phyloP scores from a whole-genome alignment of 805 yeast genomes.

The Vanderwaltozyma yarrowii region DNA sequence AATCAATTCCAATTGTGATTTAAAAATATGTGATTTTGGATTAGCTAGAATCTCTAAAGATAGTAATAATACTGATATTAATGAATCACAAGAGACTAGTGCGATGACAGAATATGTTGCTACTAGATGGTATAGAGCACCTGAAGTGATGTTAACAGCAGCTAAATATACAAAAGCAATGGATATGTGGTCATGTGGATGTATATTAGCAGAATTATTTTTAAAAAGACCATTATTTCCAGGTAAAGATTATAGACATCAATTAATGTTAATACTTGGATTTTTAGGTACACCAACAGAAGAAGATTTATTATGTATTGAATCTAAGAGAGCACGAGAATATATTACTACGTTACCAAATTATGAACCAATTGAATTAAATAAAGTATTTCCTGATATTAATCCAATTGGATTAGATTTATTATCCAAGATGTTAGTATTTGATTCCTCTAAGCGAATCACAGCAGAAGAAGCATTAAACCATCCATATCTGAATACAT shows the following conservation, averaged over 20 bases:
- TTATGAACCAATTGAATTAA: slow-evolving; percentile 24
- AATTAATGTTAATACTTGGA: slow-evolving; percentile 73
- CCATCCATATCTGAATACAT: slow-evolving; percentile 79
- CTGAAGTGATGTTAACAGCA: slow-evolving; percentile 92
- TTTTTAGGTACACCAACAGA: slow-evolving; percentile 79
- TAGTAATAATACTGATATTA: slow-evolving; percentile 19
- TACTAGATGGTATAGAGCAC: slow-evolving; percentile 96
- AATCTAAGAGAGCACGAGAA: slow-evolving; percentile 77
- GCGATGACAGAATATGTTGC: slow-evolving; percentile 94
- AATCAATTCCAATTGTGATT: slow-evolving; percentile 85
- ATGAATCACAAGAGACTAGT: slow-evolving; percentile 11
- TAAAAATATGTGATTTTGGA: slow-evolving; percentile 92
- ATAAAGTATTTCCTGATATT: slow-evolving; percentile 35
- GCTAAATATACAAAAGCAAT: slow-evolving; percentile 91
- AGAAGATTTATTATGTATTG: slow-evolving; percentile 66
- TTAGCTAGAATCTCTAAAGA: slow-evolving; percentile 43
- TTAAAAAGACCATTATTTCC: slow-evolving; percentile 84
- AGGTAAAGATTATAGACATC: slow-evolving; percentile 90
- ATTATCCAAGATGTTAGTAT: slow-evolving; percentile 59
- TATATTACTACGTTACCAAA: slow-evolving; percentile 74
- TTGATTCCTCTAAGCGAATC: slow-evolving; percentile 75
- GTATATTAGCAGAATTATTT: slow-evolving; percentile 85
- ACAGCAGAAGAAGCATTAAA: slow-evolving; percentile 74
- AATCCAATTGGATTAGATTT: slow-evolving; percentile 63
- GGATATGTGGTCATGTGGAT: slow-evolving; percentile 95